A percentile compares a stretch with the other conserved stretches of the same genome.
Evolutionary conservation across 805 yeast species (phyloP).

Genomic region (Millerozyma miso): DNA sequence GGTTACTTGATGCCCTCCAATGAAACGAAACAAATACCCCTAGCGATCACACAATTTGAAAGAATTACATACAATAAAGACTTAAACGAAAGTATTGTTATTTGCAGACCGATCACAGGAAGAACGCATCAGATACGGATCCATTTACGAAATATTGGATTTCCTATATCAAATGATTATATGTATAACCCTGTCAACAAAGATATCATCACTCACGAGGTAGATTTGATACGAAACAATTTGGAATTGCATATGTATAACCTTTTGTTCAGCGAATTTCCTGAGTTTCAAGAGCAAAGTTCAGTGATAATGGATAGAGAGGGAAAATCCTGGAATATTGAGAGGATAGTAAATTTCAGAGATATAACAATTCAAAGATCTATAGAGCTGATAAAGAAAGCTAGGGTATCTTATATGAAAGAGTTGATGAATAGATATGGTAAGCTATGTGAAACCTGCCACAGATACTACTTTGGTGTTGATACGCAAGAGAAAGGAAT

Average conservation of each 20-base stretch:
- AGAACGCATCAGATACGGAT: constrained; percentile 56
- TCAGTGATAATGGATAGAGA: not conserved
- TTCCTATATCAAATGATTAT: constrained; percentile 81
- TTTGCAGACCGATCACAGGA: constrained; percentile 50
- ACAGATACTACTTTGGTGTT: constrained; percentile 22
- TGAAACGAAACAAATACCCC: constrained; percentile 18
- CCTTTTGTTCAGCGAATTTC: constrained; percentile 13
- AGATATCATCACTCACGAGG: constrained; percentile 6
- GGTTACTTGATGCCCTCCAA: constrained; percentile 30
- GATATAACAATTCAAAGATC: constrained; percentile 8
- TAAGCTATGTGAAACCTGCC: constrained; percentile 31
- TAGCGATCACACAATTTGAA: constrained; percentile 32
- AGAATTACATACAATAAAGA: constrained; percentile 23
- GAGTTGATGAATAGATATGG: constrained; percentile 20
- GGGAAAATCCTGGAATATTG: not conserved
- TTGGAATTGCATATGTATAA: constrained; percentile 22
- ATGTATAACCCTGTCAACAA: constrained; percentile 21
- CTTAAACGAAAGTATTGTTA: constrained; percentile 39
- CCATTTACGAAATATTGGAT: constrained; percentile 57
- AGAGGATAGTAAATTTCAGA: constrained; percentile 10
- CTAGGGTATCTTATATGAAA: constrained; percentile 20
- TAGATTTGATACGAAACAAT: constrained; percentile 14
- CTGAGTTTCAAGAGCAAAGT: constrained; percentile 8
- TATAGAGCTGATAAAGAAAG: constrained; percentile 20
- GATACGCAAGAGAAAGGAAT: constrained; percentile 27